Base-by-base conservation (phyloP, 495 filamentous ascomycete genomes). In the Podospora sp. region DNA sequence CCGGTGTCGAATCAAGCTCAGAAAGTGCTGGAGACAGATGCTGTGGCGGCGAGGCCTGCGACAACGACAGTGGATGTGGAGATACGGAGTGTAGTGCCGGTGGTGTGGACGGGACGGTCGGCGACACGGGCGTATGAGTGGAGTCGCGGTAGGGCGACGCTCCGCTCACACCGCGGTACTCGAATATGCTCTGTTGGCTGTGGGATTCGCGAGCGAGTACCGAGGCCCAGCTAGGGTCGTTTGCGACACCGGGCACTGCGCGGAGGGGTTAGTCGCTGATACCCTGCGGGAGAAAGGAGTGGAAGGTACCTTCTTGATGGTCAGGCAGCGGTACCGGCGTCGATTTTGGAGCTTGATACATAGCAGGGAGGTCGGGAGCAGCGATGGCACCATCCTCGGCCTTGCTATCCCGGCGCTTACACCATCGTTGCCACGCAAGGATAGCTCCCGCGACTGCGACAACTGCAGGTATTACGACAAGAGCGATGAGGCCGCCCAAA, bases 1-100 rank as follows among this genome's bases (percentile, higher is more conserved):
- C 40, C 14, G 66, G 52, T 0, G 36, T 57, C 22, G 68, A 68
- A 58, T 73, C 73, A 27, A 70, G 71, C 60, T 75, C 73, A 0
- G 66, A 60, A 21, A 59, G 55, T 26, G 18, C 49, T 58, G 12
- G 51, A 60, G 0, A 59, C 18, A 21, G 27, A 1, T 46, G 29
- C 36, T 16, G 58, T n/a, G 27, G 25, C 50, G 2, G 8, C 22
- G 14, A 46, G 5, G 40, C 12, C 9, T 4, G 40, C 2, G 40
- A 46, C 40, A 46, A 2, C 40, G 40, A 14, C 40, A 11, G 40
- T 14, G 4, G 40, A 46, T 4, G 40, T 14, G 40, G 40, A 46
- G 40, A 46, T 2, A 46, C 40, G 40, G 40, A 46, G 2, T 14
- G 40, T 12, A 46, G 40, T 12, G 12, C 40, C 40, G 40, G 40